Conservation (phyloP, 768 basidiomycete species). For the Pleurotus pulmonarius region DNA sequence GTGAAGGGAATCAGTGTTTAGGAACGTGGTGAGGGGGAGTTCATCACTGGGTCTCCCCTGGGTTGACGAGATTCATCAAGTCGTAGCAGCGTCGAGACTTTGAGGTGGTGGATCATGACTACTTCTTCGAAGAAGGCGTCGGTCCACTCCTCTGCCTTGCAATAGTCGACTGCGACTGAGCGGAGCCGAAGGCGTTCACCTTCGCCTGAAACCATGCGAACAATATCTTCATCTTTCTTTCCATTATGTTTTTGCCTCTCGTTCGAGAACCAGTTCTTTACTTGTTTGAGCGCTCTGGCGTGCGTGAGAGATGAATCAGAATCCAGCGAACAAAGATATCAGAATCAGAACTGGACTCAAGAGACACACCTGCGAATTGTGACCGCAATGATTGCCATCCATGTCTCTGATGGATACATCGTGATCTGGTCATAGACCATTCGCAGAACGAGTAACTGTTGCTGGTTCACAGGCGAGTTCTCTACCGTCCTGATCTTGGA, state of each 20-base stretch:
- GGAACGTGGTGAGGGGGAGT: constrained; percentile 1
- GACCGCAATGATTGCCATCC: constrained; percentile 56
- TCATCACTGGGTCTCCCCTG: neutral
- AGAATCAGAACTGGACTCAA: neutral
- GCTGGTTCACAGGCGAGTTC: constrained; percentile 54
- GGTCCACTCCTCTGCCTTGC: constrained; percentile 46
- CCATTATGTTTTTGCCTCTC: constrained; percentile 44
- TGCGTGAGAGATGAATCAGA: constrained; percentile 3
- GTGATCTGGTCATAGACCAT: constrained; percentile 67
- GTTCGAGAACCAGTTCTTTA: constrained; percentile 69
- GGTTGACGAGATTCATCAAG: constrained; percentile 7
- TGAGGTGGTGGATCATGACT: constrained; percentile 53
- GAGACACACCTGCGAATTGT: constrained; percentile 47
- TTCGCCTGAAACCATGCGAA: constrained; percentile 29
- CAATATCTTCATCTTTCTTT: constrained; percentile 27
- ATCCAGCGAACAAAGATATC: constrained; percentile 7
- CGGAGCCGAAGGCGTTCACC: constrained; percentile 44
- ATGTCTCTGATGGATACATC: constrained; percentile 59
- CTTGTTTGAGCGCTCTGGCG: constrained; percentile 51
- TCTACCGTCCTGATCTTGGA: constrained; percentile 6
- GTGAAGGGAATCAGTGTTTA: neutral
- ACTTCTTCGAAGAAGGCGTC: constrained; percentile 61
- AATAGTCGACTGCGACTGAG: constrained; percentile 40
- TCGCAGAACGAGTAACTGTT: constrained; percentile 54
- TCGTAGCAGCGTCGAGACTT: constrained; percentile 16